These are phyloP conservation scores for Rhodofomes roseus DNA, from an alignment of 1,284 basidiomycete species.

Conservation along the genomic window DNA sequence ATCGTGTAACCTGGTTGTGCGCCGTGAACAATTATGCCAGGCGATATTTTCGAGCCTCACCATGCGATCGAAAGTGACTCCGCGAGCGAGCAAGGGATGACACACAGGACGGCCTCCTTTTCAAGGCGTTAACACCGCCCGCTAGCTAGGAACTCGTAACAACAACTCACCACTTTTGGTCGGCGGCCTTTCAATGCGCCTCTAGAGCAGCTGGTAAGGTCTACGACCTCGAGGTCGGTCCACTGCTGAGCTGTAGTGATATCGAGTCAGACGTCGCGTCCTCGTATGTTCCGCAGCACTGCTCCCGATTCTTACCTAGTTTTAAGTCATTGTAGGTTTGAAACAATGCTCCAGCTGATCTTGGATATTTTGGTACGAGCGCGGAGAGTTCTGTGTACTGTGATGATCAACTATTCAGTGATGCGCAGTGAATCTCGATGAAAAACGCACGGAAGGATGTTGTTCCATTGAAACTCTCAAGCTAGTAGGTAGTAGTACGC, in stretches of 20 bases:
- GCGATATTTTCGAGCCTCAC: slow-evolving; percentile 21
- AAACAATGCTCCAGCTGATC: slow-evolving; percentile 27
- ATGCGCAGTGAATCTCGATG: background rate
- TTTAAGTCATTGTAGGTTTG: slow-evolving; percentile 36
- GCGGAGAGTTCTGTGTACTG: slow-evolving; percentile 25
- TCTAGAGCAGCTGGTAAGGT: slow-evolving; percentile 51
- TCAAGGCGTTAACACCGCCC: slow-evolving; percentile 15
- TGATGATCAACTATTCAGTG: background rate
- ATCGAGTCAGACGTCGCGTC: background rate
- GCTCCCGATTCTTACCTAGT: no score
- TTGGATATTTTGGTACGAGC: slow-evolving; percentile 27
- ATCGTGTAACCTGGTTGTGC: slow-evolving; percentile 39
- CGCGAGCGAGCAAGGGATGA: slow-evolving; percentile 65
- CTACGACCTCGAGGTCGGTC: slow-evolving; percentile 57
- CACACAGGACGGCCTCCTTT: slow-evolving; percentile 37
- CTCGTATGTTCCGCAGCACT: background rate
- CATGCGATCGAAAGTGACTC: slow-evolving; percentile 59
- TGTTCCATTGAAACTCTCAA: slow-evolving; percentile 12
- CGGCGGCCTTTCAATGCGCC: slow-evolving; percentile 59
- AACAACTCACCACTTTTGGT: slow-evolving; percentile 46
- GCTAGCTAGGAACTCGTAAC: background rate
- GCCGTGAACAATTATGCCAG: background rate
- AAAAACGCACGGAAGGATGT: slow-evolving; percentile 19
- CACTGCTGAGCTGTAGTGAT: slow-evolving; percentile 61
- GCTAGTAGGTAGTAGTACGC: background rate